Percentiles rank a stretch among this genome's conserved stretches.
These are phyloP conservation scores for Dendrostoma leiphaemia DNA, from an alignment of 2,329 filamentous ascomycete genomes.

Conservation along the genomic window DNA sequence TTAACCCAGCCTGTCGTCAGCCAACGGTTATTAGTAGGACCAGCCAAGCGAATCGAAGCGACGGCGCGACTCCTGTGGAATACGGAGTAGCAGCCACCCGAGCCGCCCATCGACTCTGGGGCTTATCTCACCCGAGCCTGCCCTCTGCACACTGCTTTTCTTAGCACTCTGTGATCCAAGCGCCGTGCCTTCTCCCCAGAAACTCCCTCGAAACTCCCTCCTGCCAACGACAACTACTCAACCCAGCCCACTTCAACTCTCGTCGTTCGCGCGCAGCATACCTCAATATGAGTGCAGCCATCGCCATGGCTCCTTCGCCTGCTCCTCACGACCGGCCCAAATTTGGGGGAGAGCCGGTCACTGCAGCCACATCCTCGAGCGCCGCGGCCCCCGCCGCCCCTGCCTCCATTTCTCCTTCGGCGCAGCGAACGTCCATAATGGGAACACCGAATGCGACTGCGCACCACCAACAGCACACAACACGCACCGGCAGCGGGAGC, in stretches of 20 bases:
- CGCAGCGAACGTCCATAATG: constrained; percentile 41
- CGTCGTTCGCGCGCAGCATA: neutral
- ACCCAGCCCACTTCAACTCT: neutral
- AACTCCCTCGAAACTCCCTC: too few relatives aligned
- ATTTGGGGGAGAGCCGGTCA: constrained; percentile 51
- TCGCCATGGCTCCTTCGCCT: constrained; percentile 67
- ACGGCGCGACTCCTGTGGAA: constrained; percentile 6
- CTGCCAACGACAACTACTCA: neutral
- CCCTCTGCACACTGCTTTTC: constrained; percentile 5
- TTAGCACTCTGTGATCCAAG: neutral
- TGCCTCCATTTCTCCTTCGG: constrained; percentile 40
- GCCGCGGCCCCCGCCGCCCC: constrained; percentile 29
- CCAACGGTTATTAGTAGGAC: constrained; percentile 6
- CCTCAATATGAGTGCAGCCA: constrained; percentile 62
- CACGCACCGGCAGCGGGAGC: constrained; percentile 54
- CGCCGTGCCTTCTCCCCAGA: constrained; percentile 1
- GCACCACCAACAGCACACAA: constrained; percentile 22
- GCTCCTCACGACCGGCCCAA: constrained; percentile 63
- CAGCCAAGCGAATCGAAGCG: constrained; percentile 17
- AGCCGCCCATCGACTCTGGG: constrained; percentile 12
- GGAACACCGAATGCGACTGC: constrained; percentile 41
- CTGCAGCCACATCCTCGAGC: constrained; percentile 31
- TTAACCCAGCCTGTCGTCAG: constrained; percentile 2
- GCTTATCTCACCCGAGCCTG: constrained; percentile 17
- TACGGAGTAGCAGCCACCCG: constrained; percentile 15